Conservation (phyloP, 306 rosid genomes). For the Vigna nakashimae region DNA sequence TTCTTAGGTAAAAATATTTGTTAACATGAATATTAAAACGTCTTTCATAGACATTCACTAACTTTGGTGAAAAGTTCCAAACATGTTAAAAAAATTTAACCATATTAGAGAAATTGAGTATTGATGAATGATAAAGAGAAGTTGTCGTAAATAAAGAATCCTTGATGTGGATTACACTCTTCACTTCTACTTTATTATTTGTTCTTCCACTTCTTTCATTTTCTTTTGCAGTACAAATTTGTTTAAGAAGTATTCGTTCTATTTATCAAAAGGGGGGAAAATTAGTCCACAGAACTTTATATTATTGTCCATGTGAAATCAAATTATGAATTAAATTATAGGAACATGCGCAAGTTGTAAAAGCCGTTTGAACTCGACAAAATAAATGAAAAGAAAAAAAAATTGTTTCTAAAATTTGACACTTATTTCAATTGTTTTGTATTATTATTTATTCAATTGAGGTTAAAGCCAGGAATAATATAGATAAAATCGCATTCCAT, state of each 20-base stretch:
- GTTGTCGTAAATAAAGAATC: no score
- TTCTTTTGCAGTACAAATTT: neutral
- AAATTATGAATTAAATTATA: slow-evolving; percentile 22
- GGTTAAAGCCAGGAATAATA: no score
- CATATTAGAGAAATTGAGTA: no score
- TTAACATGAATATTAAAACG: no score
- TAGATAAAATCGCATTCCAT: neutral
- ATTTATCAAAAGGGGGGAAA: neutral
- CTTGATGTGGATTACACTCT: neutral
- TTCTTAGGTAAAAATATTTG: no score
- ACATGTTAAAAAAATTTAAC: no score
- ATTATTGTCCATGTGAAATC: slow-evolving; percentile 33
- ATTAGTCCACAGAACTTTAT: slow-evolving; percentile 3
- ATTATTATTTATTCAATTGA: no score
- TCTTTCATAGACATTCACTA: no score
- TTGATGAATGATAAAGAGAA: no score
- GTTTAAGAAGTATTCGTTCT: neutral
- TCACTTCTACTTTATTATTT: neutral
- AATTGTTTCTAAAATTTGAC: neutral
- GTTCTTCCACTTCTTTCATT: neutral
- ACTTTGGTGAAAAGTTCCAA: no score
- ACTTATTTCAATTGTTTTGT: neutral
- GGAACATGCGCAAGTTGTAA: slow-evolving; percentile 7
- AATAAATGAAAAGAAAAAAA: neutral
- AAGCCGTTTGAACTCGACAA: slow-evolving; percentile 36